phyloP scores from a whole-genome alignment of 345 rosid genomes.

The Populus nigra region DNA sequence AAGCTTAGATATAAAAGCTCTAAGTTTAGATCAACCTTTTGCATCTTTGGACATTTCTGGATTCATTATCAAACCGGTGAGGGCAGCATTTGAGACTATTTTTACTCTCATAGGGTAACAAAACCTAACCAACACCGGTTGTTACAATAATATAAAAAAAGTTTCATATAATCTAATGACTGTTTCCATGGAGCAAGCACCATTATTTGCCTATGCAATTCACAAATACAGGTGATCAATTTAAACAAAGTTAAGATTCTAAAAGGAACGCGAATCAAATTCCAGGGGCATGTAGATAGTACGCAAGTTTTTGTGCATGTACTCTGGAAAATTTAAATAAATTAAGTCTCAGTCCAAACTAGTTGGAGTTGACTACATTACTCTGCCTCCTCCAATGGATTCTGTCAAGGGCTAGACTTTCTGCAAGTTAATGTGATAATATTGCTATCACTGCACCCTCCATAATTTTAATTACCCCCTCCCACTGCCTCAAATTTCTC shows the following conservation, averaged over 20 bases:
- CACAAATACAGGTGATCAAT: too few relatives aligned
- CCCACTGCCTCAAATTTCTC: background rate
- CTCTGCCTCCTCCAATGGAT: background rate
- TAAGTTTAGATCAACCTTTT: background rate
- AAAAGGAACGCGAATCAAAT: too few relatives aligned
- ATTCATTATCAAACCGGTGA: background rate
- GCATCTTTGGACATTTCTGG: conserved; percentile 10
- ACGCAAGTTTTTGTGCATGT: too few relatives aligned
- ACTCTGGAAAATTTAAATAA: too few relatives aligned
- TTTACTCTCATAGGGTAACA: background rate
- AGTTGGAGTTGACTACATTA: background rate
- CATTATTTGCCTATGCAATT: background rate
- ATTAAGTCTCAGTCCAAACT: background rate
- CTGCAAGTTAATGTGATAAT: background rate
- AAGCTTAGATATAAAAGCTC: background rate
- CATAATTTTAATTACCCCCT: background rate
- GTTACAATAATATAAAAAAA: background rate
- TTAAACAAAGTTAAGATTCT: too few relatives aligned
- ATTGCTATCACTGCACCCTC: background rate
- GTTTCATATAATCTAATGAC: background rate
- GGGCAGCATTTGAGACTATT: background rate
- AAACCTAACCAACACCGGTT: background rate
- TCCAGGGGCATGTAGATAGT: too few relatives aligned
- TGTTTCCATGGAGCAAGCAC: background rate
- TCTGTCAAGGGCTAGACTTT: background rate